These are phyloP conservation scores for Daldinia bambusicola DNA, from an alignment of 495 filamentous ascomycete species.

Conservation along the genomic window DNA sequence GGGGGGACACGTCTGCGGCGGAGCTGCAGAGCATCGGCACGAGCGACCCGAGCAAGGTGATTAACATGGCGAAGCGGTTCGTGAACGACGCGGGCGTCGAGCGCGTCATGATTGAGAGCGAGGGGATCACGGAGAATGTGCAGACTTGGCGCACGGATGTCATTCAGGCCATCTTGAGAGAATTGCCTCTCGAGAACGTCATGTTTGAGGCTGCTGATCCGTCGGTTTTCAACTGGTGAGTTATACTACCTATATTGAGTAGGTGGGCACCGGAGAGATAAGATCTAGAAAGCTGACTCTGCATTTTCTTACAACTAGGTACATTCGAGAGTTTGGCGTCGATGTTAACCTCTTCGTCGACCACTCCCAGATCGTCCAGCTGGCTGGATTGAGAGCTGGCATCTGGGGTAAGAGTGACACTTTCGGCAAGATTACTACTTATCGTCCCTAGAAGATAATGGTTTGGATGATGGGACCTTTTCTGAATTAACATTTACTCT, in stretches of 20 bases:
- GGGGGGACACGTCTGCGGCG: constrained; percentile 63
- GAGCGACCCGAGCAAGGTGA: constrained; percentile 62
- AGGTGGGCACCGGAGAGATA: too few relatives aligned
- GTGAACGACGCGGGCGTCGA: constrained; percentile 64
- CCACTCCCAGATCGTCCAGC: constrained; percentile 69
- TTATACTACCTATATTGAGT: neutral
- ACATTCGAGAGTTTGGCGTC: constrained; percentile 66
- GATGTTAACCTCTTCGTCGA: constrained; percentile 70
- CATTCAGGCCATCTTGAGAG: constrained; percentile 64
- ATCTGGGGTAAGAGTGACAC: constrained; percentile 68
- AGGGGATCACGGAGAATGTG: constrained; percentile 71
- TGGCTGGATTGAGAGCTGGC: constrained; percentile 62
- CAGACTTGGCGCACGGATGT: constrained; percentile 67
- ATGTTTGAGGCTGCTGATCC: constrained; percentile 73
- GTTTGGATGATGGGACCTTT: neutral
- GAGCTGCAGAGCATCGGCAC: constrained; percentile 63
- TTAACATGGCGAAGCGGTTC: constrained; percentile 63
- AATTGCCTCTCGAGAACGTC: constrained; percentile 63
- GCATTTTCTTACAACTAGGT: constrained; percentile 12
- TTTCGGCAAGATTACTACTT: constrained; percentile 67
- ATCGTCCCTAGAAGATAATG: constrained; percentile 43
- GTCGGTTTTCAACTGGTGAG: constrained; percentile 67
- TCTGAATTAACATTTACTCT: neutral
- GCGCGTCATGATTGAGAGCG: constrained; percentile 70
- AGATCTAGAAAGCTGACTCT: neutral